Evolutionary conservation across 2,329 filamentous ascomycete species (phyloP), one percentile per base, ranked within the genome.

Genomic region (Neoascochyta sp.): DNA sequence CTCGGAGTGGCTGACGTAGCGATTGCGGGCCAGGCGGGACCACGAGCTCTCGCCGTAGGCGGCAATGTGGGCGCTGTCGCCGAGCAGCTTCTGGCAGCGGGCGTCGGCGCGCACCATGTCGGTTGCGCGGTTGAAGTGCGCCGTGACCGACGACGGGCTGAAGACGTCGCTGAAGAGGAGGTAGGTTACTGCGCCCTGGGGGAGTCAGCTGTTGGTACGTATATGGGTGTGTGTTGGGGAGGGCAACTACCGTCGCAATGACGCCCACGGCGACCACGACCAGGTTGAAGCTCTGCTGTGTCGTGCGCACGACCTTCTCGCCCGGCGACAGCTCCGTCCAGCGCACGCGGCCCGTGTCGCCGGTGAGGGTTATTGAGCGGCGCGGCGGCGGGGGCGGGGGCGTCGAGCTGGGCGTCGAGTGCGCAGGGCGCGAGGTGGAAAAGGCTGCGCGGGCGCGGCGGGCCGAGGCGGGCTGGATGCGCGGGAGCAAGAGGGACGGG

Each of bases 251-350:
- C 19, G 89, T 95, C 48, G 90, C 69, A 18, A 80, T 74, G 8
- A 89, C 65, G 15, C 90, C 90, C 6, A 81, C 70, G 2, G 87
- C 47, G 7, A 95, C 78, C 41, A 95, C 65, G 45, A 82, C 74
- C 45, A 95, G 79, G 64, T 96, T 95, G 69, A 94, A 83, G 10
- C 82, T 84, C 63, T 95, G 90, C 63, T 95, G 89, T 1, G 86
- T 90, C 7, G 87, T 85, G 21, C 90, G 77, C 14, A 83, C 83
- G 3, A 81, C 80, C 63, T 95, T 95, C 60, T 95, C 90, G 26
- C 69, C 69, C 0, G 67, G 69, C 1, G 81, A 87, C 3, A 96
- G 74, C 32, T 92, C 73, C 3, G 70, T 74, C 90, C 90, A 96
- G 4, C 80, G 78, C 1, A 95, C 80, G 42, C 75, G 74, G 6